Base-by-base conservation (phyloP, 805 yeast genomes). In the Metschnikowia cerradonensis region DNA sequence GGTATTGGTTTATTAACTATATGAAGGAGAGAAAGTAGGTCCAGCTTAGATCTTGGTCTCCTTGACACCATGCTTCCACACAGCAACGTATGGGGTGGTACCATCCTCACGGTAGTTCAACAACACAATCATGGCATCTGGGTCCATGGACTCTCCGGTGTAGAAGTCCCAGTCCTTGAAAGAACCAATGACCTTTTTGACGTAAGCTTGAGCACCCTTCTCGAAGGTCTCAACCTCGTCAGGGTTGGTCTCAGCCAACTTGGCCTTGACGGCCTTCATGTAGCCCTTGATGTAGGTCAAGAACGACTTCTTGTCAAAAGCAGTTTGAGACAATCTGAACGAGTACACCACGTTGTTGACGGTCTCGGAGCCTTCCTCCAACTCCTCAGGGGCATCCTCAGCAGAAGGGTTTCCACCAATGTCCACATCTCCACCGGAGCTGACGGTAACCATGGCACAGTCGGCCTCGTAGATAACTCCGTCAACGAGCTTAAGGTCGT, bases 81-180 rank as follows among this genome's bases (percentile, higher is more conserved):
- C 85, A 61, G 91, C 90, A 69, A 92, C 94, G 80, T 72, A 94
- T 71, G 99, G 99, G 65, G 99, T 94, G 67, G 84, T 80, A 81
- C 99, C 99, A 73, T 94, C 98, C 82, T 94, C 99, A 80, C 99
- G 95, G 90, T 92, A 94, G 95, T 94, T 94, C 78, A 94, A 88
- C 75, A 94, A 84, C 64, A 90, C 90, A 71, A 94, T 78, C 99
- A 94, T 94, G 65, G 86, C 99, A 78, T 94, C 99, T 75, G 99
- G 99, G 84, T 94, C 97, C 99, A 94, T 94, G 72, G 96, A 88
- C 82, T 92, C 98, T 82, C 99, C 98, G 64, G 97, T 92, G 91
- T 78, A 94, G 84, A 94, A 94, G 73, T 94, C 99, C 96, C 95
- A 94, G 84, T 94, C 99, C 72, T 86, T 87, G 94, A 94, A 94